phyloP scores from a whole-genome alignment of 352 stramenopile genomes.

The Sclerospora graminicola region DNA sequence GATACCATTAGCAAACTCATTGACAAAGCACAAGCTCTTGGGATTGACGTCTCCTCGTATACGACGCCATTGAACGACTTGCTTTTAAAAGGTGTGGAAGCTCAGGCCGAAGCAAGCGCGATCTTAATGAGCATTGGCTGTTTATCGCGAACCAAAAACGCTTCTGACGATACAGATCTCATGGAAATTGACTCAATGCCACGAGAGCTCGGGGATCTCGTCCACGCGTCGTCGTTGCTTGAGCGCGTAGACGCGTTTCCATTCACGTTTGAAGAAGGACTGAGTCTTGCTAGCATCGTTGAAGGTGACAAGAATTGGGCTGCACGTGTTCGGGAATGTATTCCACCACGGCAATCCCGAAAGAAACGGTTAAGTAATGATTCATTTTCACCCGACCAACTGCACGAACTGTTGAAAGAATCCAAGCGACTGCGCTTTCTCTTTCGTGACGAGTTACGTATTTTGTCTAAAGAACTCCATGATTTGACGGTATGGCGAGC shows the following conservation, averaged over 20 bases:
- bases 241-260: slow-evolving; percentile 60
- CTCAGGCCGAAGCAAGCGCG: slow-evolving; percentile 36
- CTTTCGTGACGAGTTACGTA: slow-evolving; percentile 71
- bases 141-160: slow-evolving; percentile 9
- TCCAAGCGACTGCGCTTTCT: slow-evolving; percentile 47
- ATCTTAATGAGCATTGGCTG: slow-evolving; percentile 53
- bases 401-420: slow-evolving; percentile 46
- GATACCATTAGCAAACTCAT: slow-evolving; percentile 56
- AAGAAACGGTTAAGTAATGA: slow-evolving; percentile 69
- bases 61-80: slow-evolving; percentile 47
- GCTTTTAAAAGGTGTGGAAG: slow-evolving; percentile 31
- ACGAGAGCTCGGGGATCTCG: slow-evolving; percentile 31
- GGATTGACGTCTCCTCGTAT: slow-evolving; percentile 60
- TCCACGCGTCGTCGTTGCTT: slow-evolving; percentile 39
- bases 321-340: slow-evolving; percentile 53
- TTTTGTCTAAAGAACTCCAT: slow-evolving; percentile 62
- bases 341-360: slow-evolving; percentile 65
- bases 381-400: slow-evolving; percentile 42
- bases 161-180: slow-evolving; percentile 3
- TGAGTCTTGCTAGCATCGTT: slow-evolving; percentile 45
- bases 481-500: slow-evolving; percentile 53
- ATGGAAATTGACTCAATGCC: slow-evolving; percentile 17
- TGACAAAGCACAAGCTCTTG: slow-evolving; percentile 46
- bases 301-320: slow-evolving; percentile 53
- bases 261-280: slow-evolving; percentile 63